These are phyloP conservation scores for Gloeopeniophorella convolvens DNA, from an alignment of 768 basidiomycete species.

Conservation along the genomic window DNA sequence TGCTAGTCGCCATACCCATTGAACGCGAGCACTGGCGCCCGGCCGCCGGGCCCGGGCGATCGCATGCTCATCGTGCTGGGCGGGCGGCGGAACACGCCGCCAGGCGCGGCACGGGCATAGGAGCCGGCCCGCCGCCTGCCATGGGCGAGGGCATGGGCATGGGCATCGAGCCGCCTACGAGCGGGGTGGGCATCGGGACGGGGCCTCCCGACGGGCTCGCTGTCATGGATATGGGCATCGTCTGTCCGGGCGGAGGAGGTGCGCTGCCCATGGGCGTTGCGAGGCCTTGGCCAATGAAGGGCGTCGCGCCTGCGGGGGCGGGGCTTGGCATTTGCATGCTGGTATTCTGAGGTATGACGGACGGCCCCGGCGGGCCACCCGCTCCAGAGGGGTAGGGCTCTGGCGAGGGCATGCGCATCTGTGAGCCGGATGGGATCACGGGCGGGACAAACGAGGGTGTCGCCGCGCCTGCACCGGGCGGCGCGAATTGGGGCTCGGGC, in stretches of 20 bases:
- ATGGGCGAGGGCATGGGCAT: constrained; percentile 10
- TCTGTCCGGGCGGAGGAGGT: neutral
- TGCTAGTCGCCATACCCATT: constrained; percentile 27
- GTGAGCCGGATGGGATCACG: neutral
- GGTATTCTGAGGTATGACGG: constrained; percentile 1
- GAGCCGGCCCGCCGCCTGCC: neutral
- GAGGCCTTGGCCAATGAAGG: neutral
- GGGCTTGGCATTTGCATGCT: constrained; percentile 9
- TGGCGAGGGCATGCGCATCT: constrained; percentile 16
- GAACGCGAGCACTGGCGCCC: constrained; percentile 29
- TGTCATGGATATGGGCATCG: neutral
- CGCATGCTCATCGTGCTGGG: neutral
- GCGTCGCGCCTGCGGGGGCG: constrained; percentile 9
- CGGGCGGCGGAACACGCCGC: neutral
- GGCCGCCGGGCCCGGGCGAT: constrained; percentile 18
- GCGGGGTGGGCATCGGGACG: constrained; percentile 7
- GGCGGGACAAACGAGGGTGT: neutral
- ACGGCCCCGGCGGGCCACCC: neutral
- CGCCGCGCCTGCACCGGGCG: neutral
- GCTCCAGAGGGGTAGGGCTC: neutral
- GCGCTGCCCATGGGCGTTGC: neutral
- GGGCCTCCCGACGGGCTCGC: neutral
- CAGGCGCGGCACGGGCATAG: neutral
- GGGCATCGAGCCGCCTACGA: neutral
- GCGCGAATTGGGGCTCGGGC: constrained; percentile 5